Conservation (phyloP, 805 yeast genomes). For the Helenozyma rhizophorensis region DNA sequence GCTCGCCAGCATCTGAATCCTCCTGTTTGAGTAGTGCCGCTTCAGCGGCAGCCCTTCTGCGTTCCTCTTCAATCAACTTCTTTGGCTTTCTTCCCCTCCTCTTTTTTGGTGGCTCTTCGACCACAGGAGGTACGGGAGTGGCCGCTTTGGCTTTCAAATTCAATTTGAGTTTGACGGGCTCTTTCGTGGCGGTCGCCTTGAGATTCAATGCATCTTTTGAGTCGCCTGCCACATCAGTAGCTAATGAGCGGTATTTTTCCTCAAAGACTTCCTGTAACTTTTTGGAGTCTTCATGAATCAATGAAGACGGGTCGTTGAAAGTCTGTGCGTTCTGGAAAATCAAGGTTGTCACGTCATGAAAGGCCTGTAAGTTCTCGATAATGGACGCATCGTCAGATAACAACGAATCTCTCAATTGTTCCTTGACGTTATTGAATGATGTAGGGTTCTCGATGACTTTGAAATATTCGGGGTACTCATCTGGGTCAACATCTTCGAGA, state of each 20-base stretch:
- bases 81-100: slow-evolving; percentile 21
- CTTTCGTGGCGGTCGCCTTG: slow-evolving; percentile 22
- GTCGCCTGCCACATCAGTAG: slow-evolving; percentile 17
- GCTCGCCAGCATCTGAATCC: slow-evolving; percentile 5
- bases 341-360: slow-evolving; percentile 52
- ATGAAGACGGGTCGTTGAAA: slow-evolving; percentile 71
- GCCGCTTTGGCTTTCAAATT: slow-evolving; percentile 20
- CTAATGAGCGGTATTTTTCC: slow-evolving; percentile 31
- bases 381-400: slow-evolving; percentile 19
- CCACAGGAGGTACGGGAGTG: slow-evolving; percentile 2
- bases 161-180: slow-evolving; percentile 25
- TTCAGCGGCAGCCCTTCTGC: slow-evolving; percentile 11
- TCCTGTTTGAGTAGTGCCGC: slow-evolving; percentile 9
- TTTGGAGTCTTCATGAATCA: slow-evolving; percentile 67
- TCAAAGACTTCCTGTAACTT: slow-evolving; percentile 53
- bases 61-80: slow-evolving; percentile 19
- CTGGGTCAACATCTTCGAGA: slow-evolving; percentile 65
- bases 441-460: slow-evolving; percentile 69
- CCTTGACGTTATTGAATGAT: slow-evolving; percentile 57
- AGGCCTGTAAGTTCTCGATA: slow-evolving; percentile 50
- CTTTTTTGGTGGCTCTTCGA: slow-evolving; percentile 16
- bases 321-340: slow-evolving; percentile 76
- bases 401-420: slow-evolving; percentile 49
- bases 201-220: slow-evolving; percentile 21
- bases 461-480: slow-evolving; percentile 77